phyloP scores from a whole-genome alignment of 192 early-diverging fungal species.

The Gonapodya sp. region DNA sequence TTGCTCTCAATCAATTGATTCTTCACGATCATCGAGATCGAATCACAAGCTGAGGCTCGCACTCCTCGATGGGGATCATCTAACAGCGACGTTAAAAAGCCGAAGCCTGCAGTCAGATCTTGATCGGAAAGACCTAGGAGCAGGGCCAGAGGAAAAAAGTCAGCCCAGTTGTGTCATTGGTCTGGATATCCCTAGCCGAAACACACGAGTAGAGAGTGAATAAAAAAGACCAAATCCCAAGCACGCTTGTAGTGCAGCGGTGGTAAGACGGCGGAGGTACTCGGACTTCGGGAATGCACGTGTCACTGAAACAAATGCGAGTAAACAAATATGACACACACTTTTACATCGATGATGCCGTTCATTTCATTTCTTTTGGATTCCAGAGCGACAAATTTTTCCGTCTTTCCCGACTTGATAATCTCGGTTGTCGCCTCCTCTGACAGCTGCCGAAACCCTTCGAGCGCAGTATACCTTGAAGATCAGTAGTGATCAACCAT shows the following conservation, averaged over 20 bases:
- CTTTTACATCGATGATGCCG: conserved; percentile 36
- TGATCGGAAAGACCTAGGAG: conserved; percentile 24
- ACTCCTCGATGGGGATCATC: conserved; percentile 37
- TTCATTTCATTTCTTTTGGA: conserved; percentile 33
- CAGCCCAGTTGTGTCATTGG: too few relatives aligned
- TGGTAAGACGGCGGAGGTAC: conserved; percentile 32
- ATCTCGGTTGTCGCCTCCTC: conserved; percentile 52
- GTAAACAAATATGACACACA: conserved; percentile 10
- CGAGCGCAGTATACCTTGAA: conserved; percentile 34
- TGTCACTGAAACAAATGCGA: too few relatives aligned
- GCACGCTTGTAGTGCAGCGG: conserved; percentile 32
- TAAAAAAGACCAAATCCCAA: conserved; percentile 38
- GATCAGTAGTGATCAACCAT: conserved; percentile 3
- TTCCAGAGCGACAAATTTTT: conserved; percentile 34
- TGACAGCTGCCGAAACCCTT: conserved; percentile 29
- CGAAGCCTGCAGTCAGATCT: conserved; percentile 21
- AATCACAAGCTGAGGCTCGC: background rate
- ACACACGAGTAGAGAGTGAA: conserved; percentile 27
- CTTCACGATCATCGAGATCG: background rate
- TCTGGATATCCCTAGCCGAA: background rate
- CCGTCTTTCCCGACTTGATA: conserved; percentile 48
- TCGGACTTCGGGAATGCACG: conserved; percentile 26
- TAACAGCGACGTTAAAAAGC: conserved; percentile 36
- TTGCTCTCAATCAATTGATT: background rate
- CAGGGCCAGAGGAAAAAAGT: conserved; percentile 10